Conservation (phyloP, 257 asterid genomes). For the Nicotiana otophora region DNA sequence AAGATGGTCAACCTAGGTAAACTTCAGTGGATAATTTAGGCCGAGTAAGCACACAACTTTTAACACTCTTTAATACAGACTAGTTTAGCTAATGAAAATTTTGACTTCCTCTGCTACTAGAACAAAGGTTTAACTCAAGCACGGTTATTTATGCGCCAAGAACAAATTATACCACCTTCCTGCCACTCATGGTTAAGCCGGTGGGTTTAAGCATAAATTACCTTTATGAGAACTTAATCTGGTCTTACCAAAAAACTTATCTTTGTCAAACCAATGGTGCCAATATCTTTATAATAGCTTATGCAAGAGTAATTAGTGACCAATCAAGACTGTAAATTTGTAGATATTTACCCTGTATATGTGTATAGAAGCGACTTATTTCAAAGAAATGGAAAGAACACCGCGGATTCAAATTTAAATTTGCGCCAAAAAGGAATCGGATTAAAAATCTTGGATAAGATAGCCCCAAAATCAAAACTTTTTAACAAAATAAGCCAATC, state of each 20-base stretch:
- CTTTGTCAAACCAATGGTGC: neutral
- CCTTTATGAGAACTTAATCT: neutral
- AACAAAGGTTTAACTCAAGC: neutral
- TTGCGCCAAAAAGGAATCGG: no score
- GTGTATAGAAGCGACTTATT: neutral
- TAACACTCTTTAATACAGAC: neutral
- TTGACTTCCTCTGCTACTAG: neutral
- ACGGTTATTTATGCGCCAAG: neutral
- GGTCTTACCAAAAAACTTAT: neutral
- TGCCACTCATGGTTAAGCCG: neutral
- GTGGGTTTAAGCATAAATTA: neutral
- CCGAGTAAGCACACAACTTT: neutral
- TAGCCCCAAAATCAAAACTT: slow-evolving; percentile 11
- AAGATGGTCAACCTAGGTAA: neutral
- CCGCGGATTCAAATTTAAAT: neutral
- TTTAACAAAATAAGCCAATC: slow-evolving; percentile 11
- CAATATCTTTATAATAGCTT: neutral
- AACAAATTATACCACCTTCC: neutral
- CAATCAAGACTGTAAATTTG: neutral
- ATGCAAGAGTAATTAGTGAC: neutral
- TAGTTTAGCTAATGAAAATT: neutral
- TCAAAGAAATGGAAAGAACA: neutral
- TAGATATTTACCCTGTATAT: neutral
- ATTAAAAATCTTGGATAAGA: neutral
- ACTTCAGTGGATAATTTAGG: neutral